phyloP scores from a whole-genome alignment of 352 stramenopile genomes.

The Globisporangium carolinianum region DNA sequence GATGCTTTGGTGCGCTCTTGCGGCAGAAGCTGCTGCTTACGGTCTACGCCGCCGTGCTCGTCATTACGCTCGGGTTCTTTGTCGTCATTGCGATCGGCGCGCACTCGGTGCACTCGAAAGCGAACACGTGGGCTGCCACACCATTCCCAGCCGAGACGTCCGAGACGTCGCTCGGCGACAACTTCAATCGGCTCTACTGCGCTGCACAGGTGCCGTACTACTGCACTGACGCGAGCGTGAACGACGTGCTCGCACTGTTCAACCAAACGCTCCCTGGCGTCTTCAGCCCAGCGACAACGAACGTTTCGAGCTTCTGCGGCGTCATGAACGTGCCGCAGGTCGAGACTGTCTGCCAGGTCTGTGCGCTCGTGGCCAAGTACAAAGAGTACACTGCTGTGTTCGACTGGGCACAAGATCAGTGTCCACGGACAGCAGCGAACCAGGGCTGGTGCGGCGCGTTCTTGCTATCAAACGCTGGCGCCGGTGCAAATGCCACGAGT shows the following conservation, averaged over 20 bases:
- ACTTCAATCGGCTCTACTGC: conserved; percentile 83
- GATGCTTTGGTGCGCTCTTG: conserved; percentile 65
- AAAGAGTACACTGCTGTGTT: conserved; percentile 52
- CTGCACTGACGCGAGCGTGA: conserved; percentile 40
- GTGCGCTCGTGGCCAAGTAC: conserved; percentile 45
- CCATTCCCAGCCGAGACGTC: conserved; percentile 38
- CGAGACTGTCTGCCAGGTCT: conserved; percentile 51
- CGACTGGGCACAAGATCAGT: conserved; percentile 57
- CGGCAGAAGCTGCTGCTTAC: conserved; percentile 63
- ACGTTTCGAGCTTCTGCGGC: conserved; percentile 43
- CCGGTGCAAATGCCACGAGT: conserved; percentile 10
- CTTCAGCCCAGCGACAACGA: conserved; percentile 33
- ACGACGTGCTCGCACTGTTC: conserved; percentile 47
- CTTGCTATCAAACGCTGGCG: conserved; percentile 20
- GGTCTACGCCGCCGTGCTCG: conserved; percentile 60
- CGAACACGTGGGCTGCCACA: conserved; percentile 29
- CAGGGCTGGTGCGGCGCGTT: conserved; percentile 69
- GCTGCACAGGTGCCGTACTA: conserved; percentile 76
- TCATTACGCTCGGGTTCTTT: conserved; percentile 57
- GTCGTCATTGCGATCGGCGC: conserved; percentile 55
- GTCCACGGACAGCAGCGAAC: conserved; percentile 39
- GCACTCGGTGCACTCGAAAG: conserved; percentile 47
- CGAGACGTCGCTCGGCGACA: conserved; percentile 46
- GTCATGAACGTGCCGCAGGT: conserved; percentile 36
- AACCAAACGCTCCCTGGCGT: conserved; percentile 34